phyloP scores from a whole-genome alignment of 2,329 filamentous ascomycete genomes.

The Periglandula ipomoeae region DNA sequence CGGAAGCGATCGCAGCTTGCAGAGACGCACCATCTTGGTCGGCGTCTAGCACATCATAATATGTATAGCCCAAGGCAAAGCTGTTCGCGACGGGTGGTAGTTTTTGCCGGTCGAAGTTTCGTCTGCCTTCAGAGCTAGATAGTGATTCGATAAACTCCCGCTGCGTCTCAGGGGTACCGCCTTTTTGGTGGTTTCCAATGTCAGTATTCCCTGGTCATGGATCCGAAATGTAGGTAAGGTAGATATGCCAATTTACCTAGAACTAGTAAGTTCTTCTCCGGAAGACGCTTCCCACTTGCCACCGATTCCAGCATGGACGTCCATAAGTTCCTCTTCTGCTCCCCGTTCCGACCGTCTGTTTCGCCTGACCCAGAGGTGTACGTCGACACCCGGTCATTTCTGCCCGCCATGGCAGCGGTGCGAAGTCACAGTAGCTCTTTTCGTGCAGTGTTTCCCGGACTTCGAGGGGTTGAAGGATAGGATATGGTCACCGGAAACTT shows the following conservation, averaged over 20 bases:
- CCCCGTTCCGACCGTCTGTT: slow-evolving; percentile 51
- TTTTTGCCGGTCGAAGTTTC: slow-evolving; percentile 48
- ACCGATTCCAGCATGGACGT: slow-evolving; percentile 86
- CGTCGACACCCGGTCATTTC: slow-evolving; percentile 47
- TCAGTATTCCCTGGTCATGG: neutral
- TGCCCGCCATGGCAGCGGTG: slow-evolving; percentile 35
- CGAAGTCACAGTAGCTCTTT: neutral
- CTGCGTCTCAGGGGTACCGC: slow-evolving; percentile 74
- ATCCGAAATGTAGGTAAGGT: neutral
- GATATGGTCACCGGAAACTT: neutral
- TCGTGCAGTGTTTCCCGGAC: neutral
- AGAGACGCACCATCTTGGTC: slow-evolving; percentile 75
- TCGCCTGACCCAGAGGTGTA: slow-evolving; percentile 47
- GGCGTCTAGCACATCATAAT: slow-evolving; percentile 86
- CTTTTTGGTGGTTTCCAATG: slow-evolving; percentile 30
- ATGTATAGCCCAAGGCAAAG: slow-evolving; percentile 89
- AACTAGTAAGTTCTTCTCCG: slow-evolving; percentile 84
- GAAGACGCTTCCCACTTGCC: slow-evolving; percentile 79
- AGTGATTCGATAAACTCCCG: slow-evolving; percentile 69
- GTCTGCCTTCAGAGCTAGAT: slow-evolving; percentile 43
- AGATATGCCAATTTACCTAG: slow-evolving; percentile 47
- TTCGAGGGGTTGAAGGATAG: neutral
- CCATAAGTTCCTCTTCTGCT: slow-evolving; percentile 86
- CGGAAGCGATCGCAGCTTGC: neutral
- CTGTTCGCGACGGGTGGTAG: slow-evolving; percentile 79